Conservation (phyloP, 2,329 filamentous ascomycete species). For the Fusarium sublunatum region DNA sequence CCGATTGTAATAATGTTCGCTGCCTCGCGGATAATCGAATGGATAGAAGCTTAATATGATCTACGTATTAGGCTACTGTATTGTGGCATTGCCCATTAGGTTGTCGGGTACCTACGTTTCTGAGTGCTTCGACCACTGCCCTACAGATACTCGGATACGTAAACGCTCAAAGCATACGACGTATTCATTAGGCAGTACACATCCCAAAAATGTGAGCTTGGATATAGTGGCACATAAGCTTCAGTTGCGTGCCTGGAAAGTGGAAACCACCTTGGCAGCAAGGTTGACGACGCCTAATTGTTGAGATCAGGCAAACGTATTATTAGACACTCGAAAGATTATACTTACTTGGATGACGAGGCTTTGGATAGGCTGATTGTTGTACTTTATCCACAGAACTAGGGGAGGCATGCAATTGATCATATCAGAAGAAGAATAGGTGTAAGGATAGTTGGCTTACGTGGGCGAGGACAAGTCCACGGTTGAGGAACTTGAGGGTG, state of each 20-base stretch:
- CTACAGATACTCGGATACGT: too few species aligned
- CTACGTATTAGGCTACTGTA: not conserved
- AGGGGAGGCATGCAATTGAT: not conserved
- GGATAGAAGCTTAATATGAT: slow-evolving; percentile 8
- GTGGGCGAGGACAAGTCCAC: slow-evolving; percentile 22
- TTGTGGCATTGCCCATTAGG: too few species aligned
- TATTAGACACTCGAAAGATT: slow-evolving; percentile 17
- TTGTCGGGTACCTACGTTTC: too few species aligned
- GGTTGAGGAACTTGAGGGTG: slow-evolving; percentile 18
- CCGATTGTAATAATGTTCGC: slow-evolving; percentile 14
- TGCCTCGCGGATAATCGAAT: slow-evolving; percentile 21
- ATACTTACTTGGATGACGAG: slow-evolving; percentile 7
- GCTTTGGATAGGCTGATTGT: slow-evolving; percentile 7
- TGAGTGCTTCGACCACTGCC: too few species aligned
- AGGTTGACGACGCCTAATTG: slow-evolving; percentile 9
- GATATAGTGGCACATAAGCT: slow-evolving; percentile 1
- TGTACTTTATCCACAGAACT: not conserved
- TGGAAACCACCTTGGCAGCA: slow-evolving; percentile 3
- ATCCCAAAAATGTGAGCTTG: not conserved
- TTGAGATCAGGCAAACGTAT: slow-evolving; percentile 21
- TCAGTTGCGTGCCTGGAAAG: slow-evolving; percentile 20
- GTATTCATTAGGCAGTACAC: not conserved
- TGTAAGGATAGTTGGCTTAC: slow-evolving; percentile 21
- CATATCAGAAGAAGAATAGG: too few species aligned
- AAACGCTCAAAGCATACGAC: too few species aligned